Conservation (phyloP, 768 basidiomycete species). For the Collybia sp. region DNA sequence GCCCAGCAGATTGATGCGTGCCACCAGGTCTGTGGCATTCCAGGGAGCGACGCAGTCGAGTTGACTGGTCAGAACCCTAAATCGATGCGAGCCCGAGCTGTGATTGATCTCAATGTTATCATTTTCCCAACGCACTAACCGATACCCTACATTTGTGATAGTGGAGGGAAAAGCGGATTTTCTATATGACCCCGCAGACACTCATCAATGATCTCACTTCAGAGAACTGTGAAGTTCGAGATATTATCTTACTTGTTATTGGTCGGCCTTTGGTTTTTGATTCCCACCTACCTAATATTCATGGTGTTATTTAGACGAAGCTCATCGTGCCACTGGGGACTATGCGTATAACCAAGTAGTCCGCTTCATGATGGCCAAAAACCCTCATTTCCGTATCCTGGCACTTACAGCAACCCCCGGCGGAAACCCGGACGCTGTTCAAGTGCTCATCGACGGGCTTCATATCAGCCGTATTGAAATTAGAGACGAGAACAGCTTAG, state of each 20-base stretch:
- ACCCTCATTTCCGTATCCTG: conserved; percentile 88
- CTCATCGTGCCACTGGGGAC: conserved; percentile 89
- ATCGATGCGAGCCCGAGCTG: conserved; percentile 51
- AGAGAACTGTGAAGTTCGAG: conserved; percentile 68
- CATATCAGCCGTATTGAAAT: conserved; percentile 97
- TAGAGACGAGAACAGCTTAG: conserved; percentile 85
- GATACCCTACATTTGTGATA: conserved; percentile 18
- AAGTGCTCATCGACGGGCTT: conserved; percentile 84
- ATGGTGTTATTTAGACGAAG: conserved; percentile 64
- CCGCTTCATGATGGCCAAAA: conserved; percentile 89
- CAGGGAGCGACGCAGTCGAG: conserved; percentile 79
- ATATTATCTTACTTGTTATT: conserved; percentile 85
- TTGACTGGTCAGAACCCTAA: conserved; percentile 73
- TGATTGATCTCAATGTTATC: conserved; percentile 25
- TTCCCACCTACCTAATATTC: background rate
- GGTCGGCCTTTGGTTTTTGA: conserved; percentile 40
- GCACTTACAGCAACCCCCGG: conserved; percentile 97
- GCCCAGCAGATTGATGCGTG: conserved; percentile 94
- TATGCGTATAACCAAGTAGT: conserved; percentile 91
- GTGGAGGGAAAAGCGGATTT: conserved; percentile 83
- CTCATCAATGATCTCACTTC: conserved; percentile 79
- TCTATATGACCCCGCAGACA: conserved; percentile 97
- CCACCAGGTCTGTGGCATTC: conserved; percentile 90
- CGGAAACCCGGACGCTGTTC: conserved; percentile 79
- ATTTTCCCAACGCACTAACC: background rate